Percentiles rank a stretch among this genome's conserved stretches.
Conservation (phyloP, 2,329 filamentous ascomycete genomes). For the Fusarium palustre region DNA sequence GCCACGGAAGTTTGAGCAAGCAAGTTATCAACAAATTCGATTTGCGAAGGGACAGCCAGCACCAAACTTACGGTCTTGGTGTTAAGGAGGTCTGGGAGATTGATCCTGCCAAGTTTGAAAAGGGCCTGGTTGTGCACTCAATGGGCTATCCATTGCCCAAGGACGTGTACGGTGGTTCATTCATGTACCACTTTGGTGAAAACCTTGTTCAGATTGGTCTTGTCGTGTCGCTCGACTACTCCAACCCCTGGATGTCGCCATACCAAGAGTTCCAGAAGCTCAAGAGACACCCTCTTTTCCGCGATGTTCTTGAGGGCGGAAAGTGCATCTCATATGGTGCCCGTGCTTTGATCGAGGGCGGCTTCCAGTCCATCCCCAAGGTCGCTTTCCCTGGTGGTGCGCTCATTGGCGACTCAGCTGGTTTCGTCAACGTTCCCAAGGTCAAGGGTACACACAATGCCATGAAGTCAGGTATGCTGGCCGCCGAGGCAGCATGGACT, state of each 20-base stretch:
- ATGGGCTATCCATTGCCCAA: constrained; percentile 91
- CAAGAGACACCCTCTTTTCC: constrained; percentile 96
- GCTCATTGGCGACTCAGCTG: constrained; percentile 94
- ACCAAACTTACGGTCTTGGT: constrained; percentile 94
- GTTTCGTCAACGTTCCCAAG: constrained; percentile 97
- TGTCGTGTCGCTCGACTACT: constrained; percentile 93
- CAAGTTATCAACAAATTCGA: constrained; percentile 96
- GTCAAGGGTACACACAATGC: constrained; percentile 98
- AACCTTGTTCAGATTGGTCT: constrained; percentile 94
- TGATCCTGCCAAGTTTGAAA: constrained; percentile 89
- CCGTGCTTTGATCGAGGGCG: constrained; percentile 90
- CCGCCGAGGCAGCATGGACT: constrained; percentile 87
- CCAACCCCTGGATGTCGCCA: constrained; percentile 95
- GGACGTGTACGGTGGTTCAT: constrained; percentile 96
- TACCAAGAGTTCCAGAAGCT: constrained; percentile 98
- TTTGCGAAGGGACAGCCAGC: constrained; percentile 86
- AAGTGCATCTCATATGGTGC: constrained; percentile 98
- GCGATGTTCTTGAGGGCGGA: constrained; percentile 87
- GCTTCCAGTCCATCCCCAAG: constrained; percentile 97
- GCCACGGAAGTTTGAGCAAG: constrained; percentile 94
- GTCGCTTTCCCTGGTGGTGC: constrained; percentile 96
- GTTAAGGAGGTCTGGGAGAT: constrained; percentile 99
- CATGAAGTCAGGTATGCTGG: constrained; percentile 97
- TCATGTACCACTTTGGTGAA: constrained; percentile 99
- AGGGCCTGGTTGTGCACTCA: constrained; percentile 86